Evolutionary conservation across 2,329 filamentous ascomycete genomes (phyloP).

Genomic region (Calonectria fujianensis): DNA sequence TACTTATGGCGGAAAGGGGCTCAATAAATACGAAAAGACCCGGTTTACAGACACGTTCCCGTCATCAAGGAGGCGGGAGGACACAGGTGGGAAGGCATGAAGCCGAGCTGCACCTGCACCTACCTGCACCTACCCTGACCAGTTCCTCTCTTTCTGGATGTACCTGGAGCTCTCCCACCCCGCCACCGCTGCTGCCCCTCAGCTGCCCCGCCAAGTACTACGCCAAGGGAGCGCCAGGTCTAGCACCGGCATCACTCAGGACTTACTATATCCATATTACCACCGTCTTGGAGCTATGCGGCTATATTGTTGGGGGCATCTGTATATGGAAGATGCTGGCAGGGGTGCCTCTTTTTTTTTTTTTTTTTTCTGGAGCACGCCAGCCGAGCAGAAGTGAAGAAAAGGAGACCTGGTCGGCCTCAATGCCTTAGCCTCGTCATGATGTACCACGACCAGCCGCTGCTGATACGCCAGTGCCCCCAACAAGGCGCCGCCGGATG

Average conservation of each 20-base stretch:
- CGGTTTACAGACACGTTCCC: constrained; percentile 29
- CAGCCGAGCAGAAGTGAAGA: background rate
- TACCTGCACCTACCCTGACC: constrained; percentile 43
- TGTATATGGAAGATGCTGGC: constrained; percentile 15
- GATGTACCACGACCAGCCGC: constrained; percentile 1
- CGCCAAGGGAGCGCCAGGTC: constrained; percentile 43
- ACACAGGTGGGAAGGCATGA: constrained; percentile 46
- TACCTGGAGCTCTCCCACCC: constrained; percentile 52
- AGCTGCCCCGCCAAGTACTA: constrained; percentile 54
- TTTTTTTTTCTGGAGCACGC: constrained; percentile 1
- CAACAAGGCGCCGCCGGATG: constrained; percentile 23
- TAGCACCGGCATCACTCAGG: constrained; percentile 12
- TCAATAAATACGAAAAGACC: constrained; percentile 40
- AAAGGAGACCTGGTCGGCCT: constrained; percentile 9
- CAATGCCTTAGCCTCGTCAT: constrained; percentile 8
- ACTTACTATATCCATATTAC: constrained; percentile 22
- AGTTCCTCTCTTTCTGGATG: constrained; percentile 30
- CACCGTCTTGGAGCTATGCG: constrained; percentile 4
- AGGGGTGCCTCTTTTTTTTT: background rate
- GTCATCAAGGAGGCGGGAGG: constrained; percentile 36
- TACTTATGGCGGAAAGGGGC: constrained; percentile 10
- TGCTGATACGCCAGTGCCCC: constrained; percentile 43
- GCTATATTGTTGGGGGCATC: constrained; percentile 6
- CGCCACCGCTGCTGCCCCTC: constrained; percentile 52
- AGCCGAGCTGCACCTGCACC: constrained; percentile 45